Base-by-base conservation (phyloP, 208 protist genomes). In the Novymonas esmeraldas region DNA sequence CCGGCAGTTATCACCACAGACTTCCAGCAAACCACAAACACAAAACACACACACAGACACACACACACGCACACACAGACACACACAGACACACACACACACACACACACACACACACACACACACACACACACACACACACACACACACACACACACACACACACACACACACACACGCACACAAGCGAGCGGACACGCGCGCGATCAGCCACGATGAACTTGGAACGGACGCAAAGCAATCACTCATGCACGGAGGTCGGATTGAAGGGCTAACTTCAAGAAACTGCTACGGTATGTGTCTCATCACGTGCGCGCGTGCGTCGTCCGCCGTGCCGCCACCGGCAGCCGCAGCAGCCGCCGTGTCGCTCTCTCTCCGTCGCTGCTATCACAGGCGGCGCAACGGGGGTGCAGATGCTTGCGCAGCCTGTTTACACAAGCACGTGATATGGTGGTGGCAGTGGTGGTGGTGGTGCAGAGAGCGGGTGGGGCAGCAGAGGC, bases 181-280 rank as follows among this genome's bases (percentile, higher is more conserved):
- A 41, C 3, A 42, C 48, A 63, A 57, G 33, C 31, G 49, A 10
- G 0, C 14, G 16, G 50, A 10, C 6, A 59, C 45, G 66, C 36
- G 14, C 29, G 28, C 16, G 48, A 9, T 75, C 60, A 66, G 61
- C 38, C 49, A 74, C 9, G 44, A 63, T 64, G 29, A 69, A 69
- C 38, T 62, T 63, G 48, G 56, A 72, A 72, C 55, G 57, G 59
- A 71, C 49, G 71, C 36, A 50, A 71, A 72, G 55, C 48, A 57
- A 64, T 76, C 70, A 70, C 31, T 76, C 70, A 75, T 9, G 42
- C 11, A 2, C 2, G 34, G 22, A 11, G 14, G 41, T 83, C 78
- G 79, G 78, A 76, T 83, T 83, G 78, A 83, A 83, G 78, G 78
- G 78, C 78, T 83, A 83, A 79, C 78, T 79, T 83, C 78, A 79